These are phyloP conservation scores for Wickerhamomyces alni DNA, from an alignment of 805 yeast genomes.

Conservation along the genomic window DNA sequence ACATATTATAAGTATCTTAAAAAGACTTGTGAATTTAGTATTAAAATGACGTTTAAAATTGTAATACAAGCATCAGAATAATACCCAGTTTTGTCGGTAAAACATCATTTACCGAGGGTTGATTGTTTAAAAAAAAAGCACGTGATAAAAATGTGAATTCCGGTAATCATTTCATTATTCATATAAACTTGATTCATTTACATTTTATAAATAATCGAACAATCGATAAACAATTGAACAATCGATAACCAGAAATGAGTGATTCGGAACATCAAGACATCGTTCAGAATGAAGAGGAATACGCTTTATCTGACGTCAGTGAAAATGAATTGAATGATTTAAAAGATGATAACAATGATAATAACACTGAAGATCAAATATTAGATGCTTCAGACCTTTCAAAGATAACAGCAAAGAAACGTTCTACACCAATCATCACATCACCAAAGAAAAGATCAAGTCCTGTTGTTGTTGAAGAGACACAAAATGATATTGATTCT, in stretches of 20 bases:
- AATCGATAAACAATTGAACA: too few species aligned
- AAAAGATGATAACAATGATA: constrained; percentile 6
- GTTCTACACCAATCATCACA: background rate
- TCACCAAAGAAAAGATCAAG: background rate
- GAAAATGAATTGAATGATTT: constrained; percentile 1
- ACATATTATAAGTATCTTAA: constrained; percentile 23
- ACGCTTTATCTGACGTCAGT: constrained; percentile 3
- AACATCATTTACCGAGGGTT: too few species aligned
- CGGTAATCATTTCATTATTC: too few species aligned
- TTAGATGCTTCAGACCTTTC: background rate
- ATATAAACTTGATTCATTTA: too few species aligned
- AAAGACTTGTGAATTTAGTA: too few species aligned
- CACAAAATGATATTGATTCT: constrained; percentile 13
- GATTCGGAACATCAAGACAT: background rate
- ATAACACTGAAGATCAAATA: background rate
- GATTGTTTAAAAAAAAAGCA: too few species aligned
- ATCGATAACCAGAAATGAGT: background rate
- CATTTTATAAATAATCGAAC: too few species aligned
- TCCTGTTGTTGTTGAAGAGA: background rate
- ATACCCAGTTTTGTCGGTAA: too few species aligned
- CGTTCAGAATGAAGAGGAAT: constrained; percentile 3
- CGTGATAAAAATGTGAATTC: background rate
- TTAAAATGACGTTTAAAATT: too few species aligned
- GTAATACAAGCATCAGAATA: too few species aligned
- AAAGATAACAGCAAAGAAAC: constrained; percentile 4